phyloP scores from a whole-genome alignment of 1,284 basidiomycete genomes.

The Sporisorium exsertum region DNA sequence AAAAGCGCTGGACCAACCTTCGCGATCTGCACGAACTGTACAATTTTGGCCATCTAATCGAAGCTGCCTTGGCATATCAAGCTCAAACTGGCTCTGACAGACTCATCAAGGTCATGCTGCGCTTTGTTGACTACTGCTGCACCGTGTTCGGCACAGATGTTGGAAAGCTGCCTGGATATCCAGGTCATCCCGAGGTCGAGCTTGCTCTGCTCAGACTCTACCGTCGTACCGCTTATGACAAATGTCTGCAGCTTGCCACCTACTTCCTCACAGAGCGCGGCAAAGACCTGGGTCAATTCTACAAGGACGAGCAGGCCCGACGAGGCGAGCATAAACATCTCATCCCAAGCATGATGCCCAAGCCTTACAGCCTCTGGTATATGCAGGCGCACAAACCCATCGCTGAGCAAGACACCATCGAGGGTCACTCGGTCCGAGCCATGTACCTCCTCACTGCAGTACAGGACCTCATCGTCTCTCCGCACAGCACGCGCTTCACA shows the following conservation, averaged over 20 bases:
- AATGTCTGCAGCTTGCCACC: conserved; percentile 18
- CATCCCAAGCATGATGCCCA: conserved; percentile 31
- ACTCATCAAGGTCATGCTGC: conserved; percentile 35
- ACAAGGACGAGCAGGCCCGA: conserved; percentile 30
- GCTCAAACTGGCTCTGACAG: conserved; percentile 13
- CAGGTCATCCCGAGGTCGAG: conserved; percentile 37
- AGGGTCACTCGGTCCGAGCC: conserved; percentile 36
- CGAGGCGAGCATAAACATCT: conserved; percentile 25
- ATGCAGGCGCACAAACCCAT: conserved; percentile 43
- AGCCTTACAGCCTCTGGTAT: conserved; percentile 36
- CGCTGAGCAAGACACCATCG: conserved; percentile 32
- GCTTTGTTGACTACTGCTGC: conserved; percentile 39
- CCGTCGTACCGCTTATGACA: conserved; percentile 14
- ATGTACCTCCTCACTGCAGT: conserved; percentile 40
- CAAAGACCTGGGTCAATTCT: conserved; percentile 23
- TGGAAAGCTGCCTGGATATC: conserved; percentile 28
- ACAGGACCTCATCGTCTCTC: conserved; percentile 20
- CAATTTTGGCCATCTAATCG: conserved; percentile 40
- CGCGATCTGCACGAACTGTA: conserved; percentile 41
- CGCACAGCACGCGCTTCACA: conserved; percentile 2
- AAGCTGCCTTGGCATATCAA: conserved; percentile 31
- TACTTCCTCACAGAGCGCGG: conserved; percentile 39
- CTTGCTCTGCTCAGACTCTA: conserved; percentile 29
- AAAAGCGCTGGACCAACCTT: conserved; percentile 32
- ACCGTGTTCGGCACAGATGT: conserved; percentile 19